A percentile compares a stretch with the other conserved stretches of the same genome.
phyloP scores from a whole-genome alignment of 2,329 filamentous ascomycete genomes.

The Kalmusia sp. region DNA sequence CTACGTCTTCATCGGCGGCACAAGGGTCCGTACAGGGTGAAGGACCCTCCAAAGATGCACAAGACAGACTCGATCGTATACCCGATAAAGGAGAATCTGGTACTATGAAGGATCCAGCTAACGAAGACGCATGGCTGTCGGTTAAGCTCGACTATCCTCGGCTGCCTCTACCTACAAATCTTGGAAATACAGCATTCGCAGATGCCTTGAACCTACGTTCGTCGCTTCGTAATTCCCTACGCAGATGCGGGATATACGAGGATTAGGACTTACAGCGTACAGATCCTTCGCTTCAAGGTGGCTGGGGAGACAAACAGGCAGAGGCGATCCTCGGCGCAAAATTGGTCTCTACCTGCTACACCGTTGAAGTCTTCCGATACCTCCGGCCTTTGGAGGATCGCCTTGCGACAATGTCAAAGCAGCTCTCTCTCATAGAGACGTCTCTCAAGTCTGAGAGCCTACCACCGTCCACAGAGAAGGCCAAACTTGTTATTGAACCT shows the following conservation, averaged over 20 bases:
- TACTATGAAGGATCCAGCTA: too few species aligned
- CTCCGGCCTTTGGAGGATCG: neutral
- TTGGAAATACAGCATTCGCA: too few species aligned
- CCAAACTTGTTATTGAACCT: neutral
- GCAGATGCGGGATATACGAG: too few species aligned
- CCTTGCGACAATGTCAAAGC: neutral
- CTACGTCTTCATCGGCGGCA: neutral
- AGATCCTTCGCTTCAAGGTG: neutral
- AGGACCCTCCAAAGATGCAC: too few species aligned
- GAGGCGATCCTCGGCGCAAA: neutral
- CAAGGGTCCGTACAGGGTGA: neutral
- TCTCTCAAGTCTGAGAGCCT: neutral
- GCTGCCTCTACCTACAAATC: too few species aligned
- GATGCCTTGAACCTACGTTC: too few species aligned
- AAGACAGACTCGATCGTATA: too few species aligned
- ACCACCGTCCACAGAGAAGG: neutral
- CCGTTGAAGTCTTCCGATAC: neutral
- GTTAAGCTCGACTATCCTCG: too few species aligned
- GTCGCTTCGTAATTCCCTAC: too few species aligned
- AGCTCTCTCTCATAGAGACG: slow-evolving; percentile 1
- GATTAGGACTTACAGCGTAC: too few species aligned
- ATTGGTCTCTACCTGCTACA: neutral
- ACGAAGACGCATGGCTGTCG: too few species aligned
- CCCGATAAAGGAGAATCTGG: too few species aligned
- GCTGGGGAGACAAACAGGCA: neutral